These are phyloP conservation scores for Biscogniauxia marginata DNA, from an alignment of 2,329 filamentous ascomycete species.

Conservation along the genomic window DNA sequence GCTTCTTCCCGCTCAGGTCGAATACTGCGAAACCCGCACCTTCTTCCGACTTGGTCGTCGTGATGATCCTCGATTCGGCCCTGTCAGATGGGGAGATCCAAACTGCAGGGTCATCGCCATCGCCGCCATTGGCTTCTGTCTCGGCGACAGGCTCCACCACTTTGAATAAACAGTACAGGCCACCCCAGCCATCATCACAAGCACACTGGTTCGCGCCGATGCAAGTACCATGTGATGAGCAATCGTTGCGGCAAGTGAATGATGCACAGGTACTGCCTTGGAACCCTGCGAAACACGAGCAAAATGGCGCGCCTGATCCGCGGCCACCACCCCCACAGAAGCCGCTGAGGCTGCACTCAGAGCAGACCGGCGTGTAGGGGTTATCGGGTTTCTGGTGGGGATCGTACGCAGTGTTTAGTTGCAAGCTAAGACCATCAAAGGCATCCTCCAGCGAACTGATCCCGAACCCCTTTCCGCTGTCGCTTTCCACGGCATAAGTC, in stretches of 20 bases:
- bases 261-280: conserved; percentile 34
- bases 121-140: conserved; percentile 43
- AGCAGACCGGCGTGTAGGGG: conserved; percentile 30
- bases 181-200: conserved; percentile 43
- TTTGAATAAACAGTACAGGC: conserved; percentile 45
- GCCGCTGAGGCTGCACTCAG: conserved; percentile 37
- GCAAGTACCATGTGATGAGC: conserved; percentile 42
- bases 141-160: conserved; percentile 41
- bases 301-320: conserved; percentile 18
- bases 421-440: conserved; percentile 34
- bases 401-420: conserved; percentile 38
- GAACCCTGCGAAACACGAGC: conserved; percentile 46
- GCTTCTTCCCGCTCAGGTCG: conserved; percentile 45
- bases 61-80: conserved; percentile 48
- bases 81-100: conserved; percentile 44
- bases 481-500: conserved; percentile 41
- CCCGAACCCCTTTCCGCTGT: conserved; percentile 39
- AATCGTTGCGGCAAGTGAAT: conserved; percentile 40
- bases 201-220: conserved; percentile 41
- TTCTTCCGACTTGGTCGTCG: conserved; percentile 49
- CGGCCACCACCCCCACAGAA: conserved; percentile 31
- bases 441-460: conserved; percentile 37
- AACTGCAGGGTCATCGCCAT: conserved; percentile 48
- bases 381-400: conserved; percentile 31
- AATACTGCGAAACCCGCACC: conserved; percentile 50